These are phyloP conservation scores for Neolentinus lepideus DNA, from an alignment of 1,284 basidiomycete genomes.

Conservation along the genomic window DNA sequence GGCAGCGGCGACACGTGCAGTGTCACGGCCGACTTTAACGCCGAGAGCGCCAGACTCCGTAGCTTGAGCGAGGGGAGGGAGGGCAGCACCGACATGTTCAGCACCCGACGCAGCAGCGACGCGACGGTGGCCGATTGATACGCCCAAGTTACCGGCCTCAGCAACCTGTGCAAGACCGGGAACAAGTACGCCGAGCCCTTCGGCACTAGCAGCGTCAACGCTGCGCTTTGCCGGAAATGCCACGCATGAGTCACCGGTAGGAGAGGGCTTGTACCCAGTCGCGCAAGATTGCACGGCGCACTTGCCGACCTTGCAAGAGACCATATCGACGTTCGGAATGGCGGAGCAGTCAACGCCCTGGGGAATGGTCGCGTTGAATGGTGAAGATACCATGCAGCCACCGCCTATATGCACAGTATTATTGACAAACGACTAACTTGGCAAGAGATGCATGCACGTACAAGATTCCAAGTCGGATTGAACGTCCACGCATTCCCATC, in stretches of 20 bases:
- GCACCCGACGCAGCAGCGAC: not conserved
- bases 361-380: constrained; percentile 12
- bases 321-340: constrained; percentile 17
- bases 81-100: not conserved
- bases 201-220: not conserved
- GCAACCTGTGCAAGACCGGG: not conserved
- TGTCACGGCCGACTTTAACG: not conserved
- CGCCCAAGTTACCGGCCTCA: not conserved
- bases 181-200: not conserved
- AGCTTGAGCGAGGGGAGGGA: not conserved
- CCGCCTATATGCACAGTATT: constrained; percentile 9
- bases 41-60: not conserved
- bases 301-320: constrained; percentile 12
- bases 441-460: not conserved
- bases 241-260: not conserved
- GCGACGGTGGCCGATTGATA: not conserved
- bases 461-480: constrained; percentile 18
- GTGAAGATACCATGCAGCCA: constrained; percentile 14
- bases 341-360: constrained; percentile 19
- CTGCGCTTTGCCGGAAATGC: not conserved
- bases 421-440: not conserved
- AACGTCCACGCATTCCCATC: constrained; percentile 17
- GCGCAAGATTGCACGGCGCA: constrained; percentile 11
- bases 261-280: not conserved
- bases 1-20: not conserved